Percentiles rank a stretch among this genome's conserved stretches.
Evolutionary conservation across 352 stramenopile species (phyloP).

Genomic region (Pythium dissimile): DNA sequence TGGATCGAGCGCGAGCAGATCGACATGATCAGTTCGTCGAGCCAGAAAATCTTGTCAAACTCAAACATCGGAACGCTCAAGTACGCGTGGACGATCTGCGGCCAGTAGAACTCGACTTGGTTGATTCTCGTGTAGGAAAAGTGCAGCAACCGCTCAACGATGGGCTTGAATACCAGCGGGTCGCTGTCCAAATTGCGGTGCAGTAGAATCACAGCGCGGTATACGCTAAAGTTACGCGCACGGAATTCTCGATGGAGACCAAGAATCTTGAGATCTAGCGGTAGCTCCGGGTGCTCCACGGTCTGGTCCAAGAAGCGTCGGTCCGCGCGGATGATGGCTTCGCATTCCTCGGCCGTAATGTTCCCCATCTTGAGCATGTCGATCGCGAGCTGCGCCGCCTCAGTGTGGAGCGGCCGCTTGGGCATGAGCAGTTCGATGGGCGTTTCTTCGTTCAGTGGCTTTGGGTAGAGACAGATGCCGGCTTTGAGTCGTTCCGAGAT

Average conservation of each 20-base stretch:
- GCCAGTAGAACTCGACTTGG: conserved; percentile 91
- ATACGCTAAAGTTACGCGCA: conserved; percentile 72
- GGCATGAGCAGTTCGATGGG: conserved; percentile 87
- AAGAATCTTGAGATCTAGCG: conserved; percentile 82
- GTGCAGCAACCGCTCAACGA: conserved; percentile 78
- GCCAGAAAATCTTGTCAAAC: conserved; percentile 89
- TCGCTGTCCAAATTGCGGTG: conserved; percentile 85
- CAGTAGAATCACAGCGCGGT: conserved; percentile 80
- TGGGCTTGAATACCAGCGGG: conserved; percentile 83
- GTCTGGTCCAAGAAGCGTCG: conserved; percentile 82
- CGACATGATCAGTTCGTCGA: conserved; percentile 86
- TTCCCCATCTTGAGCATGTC: conserved; percentile 77
- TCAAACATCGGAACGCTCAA: conserved; percentile 87
- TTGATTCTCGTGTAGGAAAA: conserved; percentile 89
- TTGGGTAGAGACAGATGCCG: conserved; percentile 83
- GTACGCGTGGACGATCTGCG: conserved; percentile 88
- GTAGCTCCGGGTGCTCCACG: conserved; percentile 80
- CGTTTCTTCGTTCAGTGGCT: conserved; percentile 77
- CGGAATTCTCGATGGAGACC: conserved; percentile 86
- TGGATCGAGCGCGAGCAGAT: conserved; percentile 87
- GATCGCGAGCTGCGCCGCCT: conserved; percentile 84
- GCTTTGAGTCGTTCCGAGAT: conserved; percentile 85
- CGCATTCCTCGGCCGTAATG: conserved; percentile 86
- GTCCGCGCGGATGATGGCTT: conserved; percentile 82
- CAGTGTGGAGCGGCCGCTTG: conserved; percentile 75